phyloP scores from a whole-genome alignment of 1,284 basidiomycete genomes.

The Kalmanozyma brasiliensis region DNA sequence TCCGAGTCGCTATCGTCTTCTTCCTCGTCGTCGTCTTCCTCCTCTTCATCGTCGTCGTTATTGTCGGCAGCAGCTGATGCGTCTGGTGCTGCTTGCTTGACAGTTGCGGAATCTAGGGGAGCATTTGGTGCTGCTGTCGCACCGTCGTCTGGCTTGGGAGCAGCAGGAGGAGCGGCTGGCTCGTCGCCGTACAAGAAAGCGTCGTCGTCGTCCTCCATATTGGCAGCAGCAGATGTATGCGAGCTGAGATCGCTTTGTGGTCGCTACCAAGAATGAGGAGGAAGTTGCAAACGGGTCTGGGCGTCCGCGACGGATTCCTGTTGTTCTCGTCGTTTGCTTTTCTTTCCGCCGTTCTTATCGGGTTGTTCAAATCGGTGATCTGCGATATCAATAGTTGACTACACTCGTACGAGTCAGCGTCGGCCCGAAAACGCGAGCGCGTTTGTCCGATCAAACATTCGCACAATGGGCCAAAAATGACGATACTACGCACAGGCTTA shows the following conservation, averaged over 20 bases:
- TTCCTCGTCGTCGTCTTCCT: conserved; percentile 62
- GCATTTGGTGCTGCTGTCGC: background rate
- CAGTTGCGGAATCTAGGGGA: conserved; percentile 1
- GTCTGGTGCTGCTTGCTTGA: background rate
- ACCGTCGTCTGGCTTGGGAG: conserved; percentile 11
- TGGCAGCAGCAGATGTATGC: background rate
- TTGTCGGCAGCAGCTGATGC: conserved; percentile 69
- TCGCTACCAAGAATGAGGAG: background rate
- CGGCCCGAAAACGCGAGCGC: too few species aligned
- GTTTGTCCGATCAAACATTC: too few species aligned
- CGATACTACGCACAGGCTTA: too few species aligned
- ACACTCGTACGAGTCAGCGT: too few species aligned
- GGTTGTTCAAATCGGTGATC: too few species aligned
- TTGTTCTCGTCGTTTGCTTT: background rate
- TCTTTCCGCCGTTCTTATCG: too few species aligned
- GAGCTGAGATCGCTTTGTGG: background rate
- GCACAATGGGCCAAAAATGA: too few species aligned
- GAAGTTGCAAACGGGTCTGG: conserved; percentile 1
- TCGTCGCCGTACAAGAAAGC: conserved; percentile 58
- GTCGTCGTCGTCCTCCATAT: conserved; percentile 57
- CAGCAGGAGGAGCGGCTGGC: conserved; percentile 15
- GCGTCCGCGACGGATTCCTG: background rate
- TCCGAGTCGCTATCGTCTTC: conserved; percentile 70
- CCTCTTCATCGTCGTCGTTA: conserved; percentile 38
- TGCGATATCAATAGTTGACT: too few species aligned